Evolutionary conservation across 495 filamentous ascomycete genomes (phyloP).

Genomic region (Penicillium canescens): DNA sequence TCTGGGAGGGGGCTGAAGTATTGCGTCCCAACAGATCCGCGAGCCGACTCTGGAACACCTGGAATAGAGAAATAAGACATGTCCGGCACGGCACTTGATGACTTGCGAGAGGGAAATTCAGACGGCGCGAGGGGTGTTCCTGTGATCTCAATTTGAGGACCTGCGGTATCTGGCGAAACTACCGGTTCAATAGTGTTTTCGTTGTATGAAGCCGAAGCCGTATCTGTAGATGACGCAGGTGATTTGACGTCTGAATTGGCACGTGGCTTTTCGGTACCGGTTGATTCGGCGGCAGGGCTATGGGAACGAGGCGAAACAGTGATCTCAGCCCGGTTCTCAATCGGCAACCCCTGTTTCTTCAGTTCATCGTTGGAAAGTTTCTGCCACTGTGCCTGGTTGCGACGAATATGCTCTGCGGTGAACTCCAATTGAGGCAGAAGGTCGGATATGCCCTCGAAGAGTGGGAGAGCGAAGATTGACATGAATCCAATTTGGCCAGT

Average conservation of each 20-base stretch:
- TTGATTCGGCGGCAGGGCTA: slow-evolving; percentile 26
- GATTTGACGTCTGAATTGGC: slow-evolving; percentile 10
- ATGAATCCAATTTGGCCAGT: slow-evolving; percentile 93
- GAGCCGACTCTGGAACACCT: slow-evolving; percentile 15
- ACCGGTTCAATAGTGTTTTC: slow-evolving; percentile 42
- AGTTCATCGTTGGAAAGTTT: slow-evolving; percentile 58
- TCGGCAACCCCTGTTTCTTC: slow-evolving; percentile 27
- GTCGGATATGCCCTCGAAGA: slow-evolving; percentile 83
- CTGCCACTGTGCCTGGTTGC: slow-evolving; percentile 75
- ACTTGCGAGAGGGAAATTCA: slow-evolving; percentile 32
- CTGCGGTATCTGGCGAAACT: slow-evolving; percentile 40
- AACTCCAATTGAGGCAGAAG: slow-evolving; percentile 82
- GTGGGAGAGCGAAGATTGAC: slow-evolving; percentile 87
- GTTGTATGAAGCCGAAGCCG: slow-evolving; percentile 24
- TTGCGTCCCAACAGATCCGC: slow-evolving; percentile 15
- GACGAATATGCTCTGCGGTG: slow-evolving; percentile 74
- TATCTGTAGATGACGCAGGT: slow-evolving; percentile 19
- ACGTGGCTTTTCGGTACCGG: slow-evolving; percentile 7
- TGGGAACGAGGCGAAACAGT: slow-evolving; percentile 41
- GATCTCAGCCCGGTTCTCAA: slow-evolving; percentile 22
- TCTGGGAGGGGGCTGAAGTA: slow-evolving; percentile 20
- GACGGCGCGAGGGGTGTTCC: slow-evolving; percentile 23
- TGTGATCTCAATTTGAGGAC: slow-evolving; percentile 44
- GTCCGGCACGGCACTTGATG: slow-evolving; percentile 39
- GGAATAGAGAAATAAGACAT: slow-evolving; percentile 31